phyloP scores from a whole-genome alignment of 768 basidiomycete genomes.

The Ramaria rubella region DNA sequence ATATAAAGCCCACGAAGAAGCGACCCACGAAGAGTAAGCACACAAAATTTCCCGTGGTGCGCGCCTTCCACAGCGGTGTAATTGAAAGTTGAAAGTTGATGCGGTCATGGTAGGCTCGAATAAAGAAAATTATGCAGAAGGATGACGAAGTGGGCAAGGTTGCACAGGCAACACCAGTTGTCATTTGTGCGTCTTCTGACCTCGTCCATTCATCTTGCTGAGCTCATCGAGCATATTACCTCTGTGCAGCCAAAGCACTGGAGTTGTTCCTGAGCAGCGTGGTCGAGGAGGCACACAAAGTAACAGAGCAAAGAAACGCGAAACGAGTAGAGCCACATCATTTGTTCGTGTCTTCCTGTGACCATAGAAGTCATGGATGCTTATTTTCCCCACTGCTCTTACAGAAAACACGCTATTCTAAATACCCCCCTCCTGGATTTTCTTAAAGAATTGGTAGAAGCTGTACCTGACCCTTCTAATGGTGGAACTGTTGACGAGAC shows the following conservation, averaged over 20 bases:
- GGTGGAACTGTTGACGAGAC: slow-evolving; percentile 62
- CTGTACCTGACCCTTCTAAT: slow-evolving; percentile 80
- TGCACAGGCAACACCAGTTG: slow-evolving; percentile 90
- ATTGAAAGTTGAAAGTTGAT: not conserved
- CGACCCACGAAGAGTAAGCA: slow-evolving; percentile 62
- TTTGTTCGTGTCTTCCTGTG: slow-evolving; percentile 50
- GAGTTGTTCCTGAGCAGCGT: slow-evolving; percentile 87
- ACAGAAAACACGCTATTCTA: slow-evolving; percentile 90
- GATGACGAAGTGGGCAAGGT: slow-evolving; percentile 99
- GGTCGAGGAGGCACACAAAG: slow-evolving; percentile 74
- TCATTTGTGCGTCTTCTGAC: slow-evolving; percentile 70
- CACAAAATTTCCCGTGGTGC: slow-evolving; percentile 85
- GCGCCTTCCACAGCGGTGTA: slow-evolving; percentile 22
- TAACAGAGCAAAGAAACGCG: slow-evolving; percentile 69
- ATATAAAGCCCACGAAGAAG: slow-evolving; percentile 6
- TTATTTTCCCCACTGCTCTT: not conserved
- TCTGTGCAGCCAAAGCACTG: slow-evolving; percentile 73
- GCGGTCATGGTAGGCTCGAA: slow-evolving; percentile 62
- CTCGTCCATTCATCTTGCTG: not conserved
- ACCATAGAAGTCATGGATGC: too few relatives aligned
- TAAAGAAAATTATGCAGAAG: slow-evolving; percentile 99
- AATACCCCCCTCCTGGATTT: slow-evolving; percentile 89
- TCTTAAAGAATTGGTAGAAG: slow-evolving; percentile 83
- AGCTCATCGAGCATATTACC: not conserved
- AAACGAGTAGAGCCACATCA: slow-evolving; percentile 92